Evolutionary conservation across 768 basidiomycete species (phyloP).

Genomic region (Tulasnella sp.): DNA sequence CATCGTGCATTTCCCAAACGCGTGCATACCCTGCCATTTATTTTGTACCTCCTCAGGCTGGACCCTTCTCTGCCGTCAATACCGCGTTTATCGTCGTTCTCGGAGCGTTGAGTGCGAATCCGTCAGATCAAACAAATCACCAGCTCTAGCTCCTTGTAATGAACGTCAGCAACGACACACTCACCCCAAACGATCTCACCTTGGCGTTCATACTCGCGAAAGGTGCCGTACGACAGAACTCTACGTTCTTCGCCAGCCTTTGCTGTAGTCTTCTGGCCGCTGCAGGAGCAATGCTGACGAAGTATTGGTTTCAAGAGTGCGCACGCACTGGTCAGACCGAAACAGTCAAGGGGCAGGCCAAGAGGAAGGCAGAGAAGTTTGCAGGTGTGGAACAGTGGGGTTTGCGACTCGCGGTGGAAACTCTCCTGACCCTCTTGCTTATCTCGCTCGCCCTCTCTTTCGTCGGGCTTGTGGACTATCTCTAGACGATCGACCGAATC

Average conservation of each 20-base stretch:
- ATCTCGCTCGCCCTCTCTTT: background rate
- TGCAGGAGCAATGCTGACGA: background rate
- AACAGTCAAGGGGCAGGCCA: background rate
- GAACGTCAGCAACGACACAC: background rate
- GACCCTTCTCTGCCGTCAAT: background rate
- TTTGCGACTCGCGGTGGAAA: background rate
- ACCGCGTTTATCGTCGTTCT: background rate
- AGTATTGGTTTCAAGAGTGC: background rate
- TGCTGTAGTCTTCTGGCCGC: background rate
- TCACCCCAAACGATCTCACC: background rate
- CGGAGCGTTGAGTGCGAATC: background rate
- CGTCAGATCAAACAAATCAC: background rate
- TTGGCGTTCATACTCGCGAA: background rate
- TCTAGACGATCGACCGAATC: background rate
- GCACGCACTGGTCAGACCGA: conserved; percentile 1
- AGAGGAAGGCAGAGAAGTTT: background rate
- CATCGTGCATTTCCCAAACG: background rate
- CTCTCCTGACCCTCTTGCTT: background rate
- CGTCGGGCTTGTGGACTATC: background rate
- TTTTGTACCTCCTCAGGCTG: background rate
- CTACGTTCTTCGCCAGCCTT: background rate
- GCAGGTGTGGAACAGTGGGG: background rate
- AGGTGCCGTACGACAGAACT: background rate
- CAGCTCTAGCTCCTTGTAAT: background rate
- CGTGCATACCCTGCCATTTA: background rate